These are phyloP conservation scores for Lachnellula subtilissima DNA, from an alignment of 2,329 filamentous ascomycete species.

Conservation along the genomic window DNA sequence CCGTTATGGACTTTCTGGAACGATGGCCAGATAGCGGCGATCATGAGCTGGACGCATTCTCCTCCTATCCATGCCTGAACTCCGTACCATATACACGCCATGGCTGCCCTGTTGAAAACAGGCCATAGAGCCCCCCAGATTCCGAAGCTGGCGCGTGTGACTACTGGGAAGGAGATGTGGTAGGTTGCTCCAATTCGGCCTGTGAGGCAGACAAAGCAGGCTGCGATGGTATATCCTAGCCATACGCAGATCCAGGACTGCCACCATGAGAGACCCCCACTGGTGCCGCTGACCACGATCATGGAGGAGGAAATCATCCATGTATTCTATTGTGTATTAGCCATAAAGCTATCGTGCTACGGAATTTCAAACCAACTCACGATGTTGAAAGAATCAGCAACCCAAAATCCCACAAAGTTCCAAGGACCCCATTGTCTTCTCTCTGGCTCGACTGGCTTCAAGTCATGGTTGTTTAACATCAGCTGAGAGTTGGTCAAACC, in stretches of 20 bases:
- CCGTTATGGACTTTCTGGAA: slow-evolving; percentile 60
- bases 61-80: slow-evolving; percentile 84
- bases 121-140: slow-evolving; percentile 89
- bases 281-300: slow-evolving; percentile 56
- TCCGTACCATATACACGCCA: slow-evolving; percentile 79
- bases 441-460: slow-evolving; percentile 73
- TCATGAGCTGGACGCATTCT: slow-evolving; percentile 83
- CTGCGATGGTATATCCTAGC: slow-evolving; percentile 77
- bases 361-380: slow-evolving; percentile 31
- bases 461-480: slow-evolving; percentile 80
- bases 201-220: slow-evolving; percentile 68
- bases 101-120: slow-evolving; percentile 80
- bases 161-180: slow-evolving; percentile 85
- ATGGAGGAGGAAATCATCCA: slow-evolving; percentile 91
- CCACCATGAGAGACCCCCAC: slow-evolving; percentile 69
- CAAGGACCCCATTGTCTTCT: slow-evolving; percentile 79
- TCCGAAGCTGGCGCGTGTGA: slow-evolving; percentile 72
- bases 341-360: neutral
- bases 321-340: slow-evolving; percentile 54
- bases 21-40: slow-evolving; percentile 70
- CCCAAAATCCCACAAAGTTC: slow-evolving; percentile 88
- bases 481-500: slow-evolving; percentile 74
- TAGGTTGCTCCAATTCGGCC: slow-evolving; percentile 82
- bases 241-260: slow-evolving; percentile 87
- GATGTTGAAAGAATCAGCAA: slow-evolving; percentile 81